Base-by-base conservation (phyloP, 257 asterid genomes). In the Przewalskia tangutica region DNA sequence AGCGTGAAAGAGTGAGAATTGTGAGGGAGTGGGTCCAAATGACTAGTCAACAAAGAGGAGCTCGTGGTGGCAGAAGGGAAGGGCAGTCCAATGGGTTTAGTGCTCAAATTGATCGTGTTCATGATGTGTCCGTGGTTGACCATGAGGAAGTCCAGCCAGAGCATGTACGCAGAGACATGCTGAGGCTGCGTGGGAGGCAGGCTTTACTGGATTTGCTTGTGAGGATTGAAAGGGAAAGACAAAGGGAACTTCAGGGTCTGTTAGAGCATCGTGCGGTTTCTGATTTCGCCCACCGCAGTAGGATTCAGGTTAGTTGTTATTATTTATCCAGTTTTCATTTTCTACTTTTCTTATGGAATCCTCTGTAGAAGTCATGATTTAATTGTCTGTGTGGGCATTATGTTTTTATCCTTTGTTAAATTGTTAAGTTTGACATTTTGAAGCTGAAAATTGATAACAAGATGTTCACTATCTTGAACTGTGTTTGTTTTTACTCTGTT, bases 11-110 rank as follows among this genome's bases (percentile, higher is more conserved):
- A 87, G 98, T 95, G 73, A 94, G 98, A 85, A 85, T 91, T 67
- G 99, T 91, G 84, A 91, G 99, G 89, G 96, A 92, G 87, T 89
- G 91, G 97, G 94, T 95, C 94, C 98, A 94, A 75, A 95, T 88
- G 96, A 90, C 97, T 60, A 94, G 98, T 85, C 99, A 93, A 85
- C 97, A 91, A 83, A 93, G 98, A 86, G 97, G 97, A 58, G 66
- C 92, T 46, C 89, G 90, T 34, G 84, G 88, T 81, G 86, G 89
- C 48, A 86, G 83, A 32, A 89, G 93, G 90, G 97, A 90, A 84
- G 93, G 81, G 48, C 95, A 84, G 23, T 75, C 71, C 76, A 79
- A 83, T 81, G 89, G 87, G 34, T 60, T 86, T 86, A 88, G 65
- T 60, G 64, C 84, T 66, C 94, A 88, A 84, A 92, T 67, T 84